Evolutionary conservation across 176 grass and related monocot species (phyloP), one percentile per base, ranked within the genome.

Genomic region (Oryza brachyantha): DNA sequence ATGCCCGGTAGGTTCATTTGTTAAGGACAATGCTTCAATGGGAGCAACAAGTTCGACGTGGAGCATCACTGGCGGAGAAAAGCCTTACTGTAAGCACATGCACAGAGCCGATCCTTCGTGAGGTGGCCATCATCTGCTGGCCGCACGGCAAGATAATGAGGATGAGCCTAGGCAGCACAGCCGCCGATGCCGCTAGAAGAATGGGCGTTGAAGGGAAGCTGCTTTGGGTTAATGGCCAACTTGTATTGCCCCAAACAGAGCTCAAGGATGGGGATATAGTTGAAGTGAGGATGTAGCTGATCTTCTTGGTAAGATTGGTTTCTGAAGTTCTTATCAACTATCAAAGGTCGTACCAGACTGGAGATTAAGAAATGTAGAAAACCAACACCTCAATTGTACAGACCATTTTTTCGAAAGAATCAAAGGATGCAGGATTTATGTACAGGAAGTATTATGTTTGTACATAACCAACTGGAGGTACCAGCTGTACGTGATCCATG

Each of bases 181-280:
- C 90, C 0, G 96, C 88, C n/a, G 96, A 99, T 25, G 96, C 90
- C 16, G 96, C 92, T 12, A 88, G 92, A 73, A 90, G 96, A 76
- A 95, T 99, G 83, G 92, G 96, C 34, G 66, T 93, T 34, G 96
- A 99, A 64, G 92, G 88, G 34, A 92, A 87, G 82, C 75, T 93
- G 60, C 81, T 99, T 29, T 70, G 88, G 90, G 89, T 93, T 17
- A 95, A 99, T 81, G 90, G 92, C 37, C 96, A 93, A 68, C 77
- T 99, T n/a, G 88, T 94, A 29, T 69, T 84, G 14, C 96, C 96
- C 3, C 89, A 92, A 59, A 99, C 96, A 1, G 70, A 89, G 74
- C 92, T 99, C 62, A 99, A 94, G 72, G 96, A 93, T 86, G 92
- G 96, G 13, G 96, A 99, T 81, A 99, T 95, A 83, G 88, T 99